phyloP scores from a whole-genome alignment of 805 yeast species.

The Clavispora phyllophila region DNA sequence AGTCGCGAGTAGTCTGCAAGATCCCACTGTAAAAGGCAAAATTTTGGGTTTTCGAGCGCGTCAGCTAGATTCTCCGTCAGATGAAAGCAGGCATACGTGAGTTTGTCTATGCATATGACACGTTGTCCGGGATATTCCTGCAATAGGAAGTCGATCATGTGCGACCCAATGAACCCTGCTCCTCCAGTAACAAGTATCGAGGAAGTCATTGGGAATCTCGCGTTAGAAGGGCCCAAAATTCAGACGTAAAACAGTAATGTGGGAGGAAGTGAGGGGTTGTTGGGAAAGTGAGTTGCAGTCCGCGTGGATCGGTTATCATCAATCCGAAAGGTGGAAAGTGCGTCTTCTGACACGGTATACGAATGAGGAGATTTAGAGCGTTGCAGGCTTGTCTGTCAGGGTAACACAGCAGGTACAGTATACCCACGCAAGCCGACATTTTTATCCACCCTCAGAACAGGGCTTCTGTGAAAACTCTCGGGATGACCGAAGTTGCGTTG shows the following conservation, averaged over 20 bases:
- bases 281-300: too few relatives aligned
- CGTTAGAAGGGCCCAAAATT: background rate
- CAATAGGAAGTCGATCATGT: slow-evolving; percentile 36
- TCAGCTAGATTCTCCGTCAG: slow-evolving; percentile 19
- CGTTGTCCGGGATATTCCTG: slow-evolving; percentile 20
- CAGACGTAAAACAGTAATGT: background rate
- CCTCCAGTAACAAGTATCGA: slow-evolving; percentile 48
- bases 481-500: too few relatives aligned
- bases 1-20: slow-evolving; percentile 24
- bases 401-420: too few relatives aligned
- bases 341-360: too few relatives aligned
- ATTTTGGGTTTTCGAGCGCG: slow-evolving; percentile 13
- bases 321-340: too few relatives aligned
- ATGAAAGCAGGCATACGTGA: slow-evolving; percentile 40
- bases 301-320: too few relatives aligned
- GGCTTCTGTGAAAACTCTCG: too few relatives aligned
- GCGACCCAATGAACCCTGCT: slow-evolving; percentile 54
- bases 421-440: too few relatives aligned
- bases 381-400: too few relatives aligned
- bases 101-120: slow-evolving; percentile 43
- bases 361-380: too few relatives aligned
- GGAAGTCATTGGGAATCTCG: background rate
- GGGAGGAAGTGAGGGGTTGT: too few relatives aligned
- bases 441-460: background rate
- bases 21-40: slow-evolving; percentile 29